Percentiles rank a stretch among this genome's conserved stretches.
These are phyloP conservation scores for Nevesoporus exiguus DNA, from an alignment of 768 basidiomycete genomes.

Conservation along the genomic window DNA sequence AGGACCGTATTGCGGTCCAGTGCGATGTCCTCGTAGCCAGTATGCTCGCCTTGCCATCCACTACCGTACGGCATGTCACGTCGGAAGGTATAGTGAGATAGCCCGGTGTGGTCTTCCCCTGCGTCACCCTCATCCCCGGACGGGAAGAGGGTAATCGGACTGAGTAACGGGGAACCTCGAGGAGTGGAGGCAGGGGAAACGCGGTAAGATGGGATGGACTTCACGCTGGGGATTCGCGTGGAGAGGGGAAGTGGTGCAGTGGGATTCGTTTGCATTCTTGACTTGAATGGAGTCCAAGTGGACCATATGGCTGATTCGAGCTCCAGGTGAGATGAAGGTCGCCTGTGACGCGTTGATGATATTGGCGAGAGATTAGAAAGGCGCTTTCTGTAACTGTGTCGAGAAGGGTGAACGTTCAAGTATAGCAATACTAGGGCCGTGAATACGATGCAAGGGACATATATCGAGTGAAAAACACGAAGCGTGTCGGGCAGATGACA, in stretches of 20 bases:
- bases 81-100: slow-evolving; percentile 45
- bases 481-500: slow-evolving; percentile 79
- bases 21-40: slow-evolving; percentile 8
- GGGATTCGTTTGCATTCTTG: slow-evolving; percentile 38
- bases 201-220: slow-evolving; percentile 37
- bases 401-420: slow-evolving; percentile 37
- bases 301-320: slow-evolving; percentile 38
- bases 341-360: slow-evolving; percentile 31
- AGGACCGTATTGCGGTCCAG: neutral
- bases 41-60: slow-evolving; percentile 33
- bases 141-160: slow-evolving; percentile 34
- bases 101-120: slow-evolving; percentile 43
- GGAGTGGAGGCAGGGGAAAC: slow-evolving; percentile 39
- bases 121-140: slow-evolving; percentile 45
- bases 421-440: slow-evolving; percentile 47
- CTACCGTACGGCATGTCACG: slow-evolving; percentile 33
- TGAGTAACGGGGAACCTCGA: slow-evolving; percentile 36
- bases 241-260: slow-evolving; percentile 35
- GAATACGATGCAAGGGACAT: slow-evolving; percentile 59
- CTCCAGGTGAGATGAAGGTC: slow-evolving; percentile 23
- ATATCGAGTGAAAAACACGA: slow-evolving; percentile 55
- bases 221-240: slow-evolving; percentile 40
- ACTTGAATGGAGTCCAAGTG: slow-evolving; percentile 43
- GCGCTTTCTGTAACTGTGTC: slow-evolving; percentile 13
- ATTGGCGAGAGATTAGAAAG: slow-evolving; percentile 29